These are phyloP conservation scores for Lanzia echinophila DNA, from an alignment of 2,329 filamentous ascomycete genomes.

Conservation along the genomic window DNA sequence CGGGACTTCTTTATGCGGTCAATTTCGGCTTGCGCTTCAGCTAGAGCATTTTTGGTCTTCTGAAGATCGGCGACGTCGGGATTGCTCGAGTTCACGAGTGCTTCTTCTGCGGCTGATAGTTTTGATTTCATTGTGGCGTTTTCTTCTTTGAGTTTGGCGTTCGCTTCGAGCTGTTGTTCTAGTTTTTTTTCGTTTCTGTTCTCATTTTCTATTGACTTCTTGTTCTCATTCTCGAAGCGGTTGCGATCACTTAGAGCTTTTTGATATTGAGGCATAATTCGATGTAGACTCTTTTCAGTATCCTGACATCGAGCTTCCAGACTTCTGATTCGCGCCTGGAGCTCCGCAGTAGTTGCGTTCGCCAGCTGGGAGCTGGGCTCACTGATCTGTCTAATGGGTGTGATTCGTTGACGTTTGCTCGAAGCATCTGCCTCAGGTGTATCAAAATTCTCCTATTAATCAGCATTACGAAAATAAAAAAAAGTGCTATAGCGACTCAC, in stretches of 20 bases:
- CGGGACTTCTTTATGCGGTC: constrained; percentile 19
- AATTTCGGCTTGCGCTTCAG: constrained; percentile 14
- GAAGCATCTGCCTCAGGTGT: not conserved
- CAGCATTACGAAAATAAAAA: not conserved
- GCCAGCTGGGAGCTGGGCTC: not conserved
- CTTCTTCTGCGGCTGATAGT: constrained; percentile 22
- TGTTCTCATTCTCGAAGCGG: constrained; percentile 39
- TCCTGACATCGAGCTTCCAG: constrained; percentile 42
- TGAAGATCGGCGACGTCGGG: constrained; percentile 37
- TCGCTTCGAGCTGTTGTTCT: constrained; percentile 16
- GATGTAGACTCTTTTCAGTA: constrained; percentile 38
- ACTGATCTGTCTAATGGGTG: constrained; percentile 1
- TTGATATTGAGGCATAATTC: constrained; percentile 42
- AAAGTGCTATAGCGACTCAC: constrained; percentile 1
- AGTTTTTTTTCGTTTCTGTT: constrained; percentile 14
- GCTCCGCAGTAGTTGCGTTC: constrained; percentile 31
- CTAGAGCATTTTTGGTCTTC: constrained; percentile 34
- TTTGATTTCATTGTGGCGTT: constrained; percentile 17
- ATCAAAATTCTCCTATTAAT: constrained; percentile 6
- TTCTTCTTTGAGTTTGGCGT: constrained; percentile 24
- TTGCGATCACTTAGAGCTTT: constrained; percentile 47
- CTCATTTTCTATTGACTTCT: constrained; percentile 15
- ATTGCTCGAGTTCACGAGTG: constrained; percentile 28
- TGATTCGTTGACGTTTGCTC: constrained; percentile 4
- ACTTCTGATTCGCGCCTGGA: constrained; percentile 37